Conservation (phyloP, 1,284 basidiomycete species). For the Leucoagaricus sp. region DNA sequence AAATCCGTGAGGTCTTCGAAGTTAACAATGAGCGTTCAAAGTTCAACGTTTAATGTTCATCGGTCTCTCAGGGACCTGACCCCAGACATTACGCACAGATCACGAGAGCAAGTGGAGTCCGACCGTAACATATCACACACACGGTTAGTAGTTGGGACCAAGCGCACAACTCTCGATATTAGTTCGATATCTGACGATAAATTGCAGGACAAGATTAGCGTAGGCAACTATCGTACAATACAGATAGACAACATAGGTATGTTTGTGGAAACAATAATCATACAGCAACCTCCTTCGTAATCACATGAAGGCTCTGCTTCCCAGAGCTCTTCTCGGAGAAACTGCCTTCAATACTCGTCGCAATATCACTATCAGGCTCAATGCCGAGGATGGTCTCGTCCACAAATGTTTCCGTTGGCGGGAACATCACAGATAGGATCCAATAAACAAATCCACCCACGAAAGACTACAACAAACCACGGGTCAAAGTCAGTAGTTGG, state of each 20-base stretch:
- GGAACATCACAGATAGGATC: slow-evolving; percentile 52
- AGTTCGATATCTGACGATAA: no score
- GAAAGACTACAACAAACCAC: no score
- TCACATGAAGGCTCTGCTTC: background rate
- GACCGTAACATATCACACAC: no score
- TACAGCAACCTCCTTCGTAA: no score
- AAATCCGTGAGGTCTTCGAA: background rate
- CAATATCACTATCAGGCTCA: background rate
- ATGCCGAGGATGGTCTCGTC: slow-evolving; percentile 38
- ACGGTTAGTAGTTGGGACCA: background rate
- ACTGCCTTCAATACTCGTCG: background rate
- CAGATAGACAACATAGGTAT: no score
- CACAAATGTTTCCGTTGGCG: slow-evolving; percentile 60
- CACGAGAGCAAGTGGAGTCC: no score
- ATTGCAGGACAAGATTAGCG: no score
- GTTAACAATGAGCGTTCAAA: background rate
- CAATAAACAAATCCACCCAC: slow-evolving; percentile 46
- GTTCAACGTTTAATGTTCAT: background rate
- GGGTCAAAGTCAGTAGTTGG: background rate
- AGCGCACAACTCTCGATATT: no score
- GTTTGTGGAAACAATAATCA: no score
- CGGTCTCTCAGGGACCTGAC: no score
- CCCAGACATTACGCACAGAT: no score
- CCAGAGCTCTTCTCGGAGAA: background rate
- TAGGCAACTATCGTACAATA: no score